Base-by-base conservation (phyloP, 176 grass and related monocot genomes). In the Aegilops umbellulata region DNA sequence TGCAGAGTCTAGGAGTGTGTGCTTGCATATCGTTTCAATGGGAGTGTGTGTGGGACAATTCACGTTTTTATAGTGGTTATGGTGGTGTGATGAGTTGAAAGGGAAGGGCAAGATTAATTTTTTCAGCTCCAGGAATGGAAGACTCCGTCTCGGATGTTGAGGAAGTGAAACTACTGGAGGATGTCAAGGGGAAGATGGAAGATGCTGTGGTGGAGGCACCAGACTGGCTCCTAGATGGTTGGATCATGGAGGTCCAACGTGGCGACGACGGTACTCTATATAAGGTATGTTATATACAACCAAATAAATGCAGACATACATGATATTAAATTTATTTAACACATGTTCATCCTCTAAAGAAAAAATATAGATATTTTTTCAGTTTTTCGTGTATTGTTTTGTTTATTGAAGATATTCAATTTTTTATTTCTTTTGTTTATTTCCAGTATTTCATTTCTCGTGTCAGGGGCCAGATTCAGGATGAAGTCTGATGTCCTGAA, bases 171-270 rank as follows among this genome's bases (percentile, higher is more conserved):
- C 2, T 8, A 7, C 15, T 2, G 0, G 20, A 39, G 47, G 23
- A 24, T 1, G 1, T 17, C 26, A 17, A 24, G 4, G 3, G 42
- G 1, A 20, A 60, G 8, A 9, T 8, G 3, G 53, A 15, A 73
- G 34, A 83, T 17, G 34, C 7, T 61, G 16, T 35, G 13, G 27
- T 25, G 20, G 57, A 70, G 24, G 24, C 51, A 20, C 91, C 80
- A 1, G 84, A 65, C 23, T 92, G 91, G 91, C 84, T 92, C 23
- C 91, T 84, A 24, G 91, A 92, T 69, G 91, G 91, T 9, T 89
- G 84, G 91, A 81, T 81, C 65, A 87, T 87, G 87, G 84, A 87
- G 41, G 70, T 87, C 69, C 31, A 23, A 12, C 70, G 4, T 41
- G 66, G 83, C 30, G 64, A 51, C 0, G 65, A 75, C 14, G 90